Evolutionary conservation across 2,329 filamentous ascomycete species (phyloP).

Genomic region (Nemania sp.): DNA sequence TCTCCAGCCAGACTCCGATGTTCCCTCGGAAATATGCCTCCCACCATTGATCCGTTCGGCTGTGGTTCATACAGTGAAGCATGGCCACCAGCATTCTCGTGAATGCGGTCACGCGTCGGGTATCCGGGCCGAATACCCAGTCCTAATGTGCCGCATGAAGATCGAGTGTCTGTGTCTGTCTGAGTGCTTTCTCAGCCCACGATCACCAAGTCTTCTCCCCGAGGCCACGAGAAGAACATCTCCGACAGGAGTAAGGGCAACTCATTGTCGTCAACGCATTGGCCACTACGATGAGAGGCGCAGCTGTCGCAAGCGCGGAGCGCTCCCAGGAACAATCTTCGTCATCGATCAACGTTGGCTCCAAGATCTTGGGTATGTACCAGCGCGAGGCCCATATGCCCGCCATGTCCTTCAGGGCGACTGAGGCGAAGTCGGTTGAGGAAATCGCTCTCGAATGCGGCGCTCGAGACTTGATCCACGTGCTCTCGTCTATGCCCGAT

Average conservation of each 20-base stretch:
- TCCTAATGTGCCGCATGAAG: neutral
- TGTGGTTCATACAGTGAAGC: neutral
- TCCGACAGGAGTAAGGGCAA: neutral
- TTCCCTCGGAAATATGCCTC: neutral
- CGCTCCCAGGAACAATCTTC: neutral
- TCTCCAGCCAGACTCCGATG: neutral
- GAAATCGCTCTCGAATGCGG: neutral
- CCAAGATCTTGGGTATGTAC: neutral
- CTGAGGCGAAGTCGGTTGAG: neutral
- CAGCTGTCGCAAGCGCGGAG: neutral
- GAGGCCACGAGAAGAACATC: neutral
- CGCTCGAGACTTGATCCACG: neutral
- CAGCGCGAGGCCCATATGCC: neutral
- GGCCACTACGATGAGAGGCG: neutral
- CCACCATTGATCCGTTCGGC: slow-evolving; percentile 3
- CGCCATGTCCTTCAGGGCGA: neutral
- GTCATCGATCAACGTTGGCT: neutral
- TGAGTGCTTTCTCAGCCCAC: neutral
- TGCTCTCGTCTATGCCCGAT: neutral
- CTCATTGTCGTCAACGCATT: neutral
- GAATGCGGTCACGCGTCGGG: neutral
- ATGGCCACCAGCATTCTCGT: neutral
- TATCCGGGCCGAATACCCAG: neutral
- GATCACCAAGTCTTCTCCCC: neutral
- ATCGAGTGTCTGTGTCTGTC: neutral